Evolutionary conservation across 2,329 filamentous ascomycete species (phyloP), one percentile per base, ranked within the genome.

Genomic region (Cryoendolithus antarcticus): DNA sequence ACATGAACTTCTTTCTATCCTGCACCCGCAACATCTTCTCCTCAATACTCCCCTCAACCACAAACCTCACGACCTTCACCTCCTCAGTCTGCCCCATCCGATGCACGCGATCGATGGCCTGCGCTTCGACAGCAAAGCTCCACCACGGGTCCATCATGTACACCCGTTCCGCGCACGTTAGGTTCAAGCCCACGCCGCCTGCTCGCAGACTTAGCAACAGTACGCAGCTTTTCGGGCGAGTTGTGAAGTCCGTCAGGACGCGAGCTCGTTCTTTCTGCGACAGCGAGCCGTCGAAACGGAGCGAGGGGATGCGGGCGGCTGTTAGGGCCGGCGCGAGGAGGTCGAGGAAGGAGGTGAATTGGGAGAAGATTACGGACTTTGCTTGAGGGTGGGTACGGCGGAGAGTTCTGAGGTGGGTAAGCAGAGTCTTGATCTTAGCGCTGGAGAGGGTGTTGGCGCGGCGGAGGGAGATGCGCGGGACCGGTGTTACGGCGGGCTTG

Each of bases 141-240:
- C 91, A 98, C 91, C 91, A 98, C 0, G 91, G 91, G 61, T 98
- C 91, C 91, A 98, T 96, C 83, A 98, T 93, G 65, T 82, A 98
- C 4, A 98, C 93, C 39, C 84, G 71, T 47, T 80, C 85, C 4
- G 91, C 91, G 48, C 79, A 80, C 0, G 89, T 96, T 44, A 98
- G 63, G 56, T 98, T 98, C 32, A 98, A 69, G 0, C 91, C 91
- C 0, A 98, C 91, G 15, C 91, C 93, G 4, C 93, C 91, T 0
- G 93, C 91, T 12, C 86, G 74, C 40, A 98, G 67, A 51, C 81
- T 89, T 37, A 98, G 74, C 2, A 98, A 69, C 3, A 98, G 66
- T 1, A 98, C 75, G 2, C 74, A 74, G 15, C 85, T 84, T 35
- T 72, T 75, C 2, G 46, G 54, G 41, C 30, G 61, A 0, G 67